These are phyloP conservation scores for Quercus wislizeni DNA, from an alignment of 306 rosid genomes.

Conservation along the genomic window DNA sequence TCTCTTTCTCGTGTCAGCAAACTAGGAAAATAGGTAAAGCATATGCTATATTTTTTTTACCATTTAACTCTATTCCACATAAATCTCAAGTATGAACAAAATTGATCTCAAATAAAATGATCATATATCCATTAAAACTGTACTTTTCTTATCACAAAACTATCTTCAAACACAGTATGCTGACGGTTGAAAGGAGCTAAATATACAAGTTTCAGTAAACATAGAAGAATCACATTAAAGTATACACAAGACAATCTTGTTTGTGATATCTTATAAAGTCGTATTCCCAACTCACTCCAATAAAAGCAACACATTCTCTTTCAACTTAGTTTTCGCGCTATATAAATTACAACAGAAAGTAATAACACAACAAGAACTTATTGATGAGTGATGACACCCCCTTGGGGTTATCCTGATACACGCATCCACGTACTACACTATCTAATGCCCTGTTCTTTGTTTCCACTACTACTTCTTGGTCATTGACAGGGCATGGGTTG, in stretches of 20 bases:
- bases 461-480: constrained; percentile 14
- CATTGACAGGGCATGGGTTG: constrained; percentile 10
- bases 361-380: background rate
- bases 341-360: constrained; percentile 16
- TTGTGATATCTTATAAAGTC: background rate
- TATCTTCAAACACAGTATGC: background rate
- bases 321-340: background rate
- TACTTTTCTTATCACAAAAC: background rate
- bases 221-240: background rate
- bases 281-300: background rate
- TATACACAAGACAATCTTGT: background rate
- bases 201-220: background rate
- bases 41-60: background rate
- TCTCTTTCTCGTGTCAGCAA: background rate
- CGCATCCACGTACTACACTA: background rate
- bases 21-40: background rate
- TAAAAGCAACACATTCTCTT: constrained; percentile 3
- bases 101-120: background rate
- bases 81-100: background rate
- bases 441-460: background rate
- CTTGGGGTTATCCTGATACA: constrained; percentile 14
- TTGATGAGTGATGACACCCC: constrained; percentile 8
- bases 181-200: background rate
- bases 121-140: background rate
- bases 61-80: background rate